Percentiles rank a stretch among this genome's conserved stretches.
Conservation (phyloP, 1,139 yeast genomes). For the Taphrina wiesneri region DNA sequence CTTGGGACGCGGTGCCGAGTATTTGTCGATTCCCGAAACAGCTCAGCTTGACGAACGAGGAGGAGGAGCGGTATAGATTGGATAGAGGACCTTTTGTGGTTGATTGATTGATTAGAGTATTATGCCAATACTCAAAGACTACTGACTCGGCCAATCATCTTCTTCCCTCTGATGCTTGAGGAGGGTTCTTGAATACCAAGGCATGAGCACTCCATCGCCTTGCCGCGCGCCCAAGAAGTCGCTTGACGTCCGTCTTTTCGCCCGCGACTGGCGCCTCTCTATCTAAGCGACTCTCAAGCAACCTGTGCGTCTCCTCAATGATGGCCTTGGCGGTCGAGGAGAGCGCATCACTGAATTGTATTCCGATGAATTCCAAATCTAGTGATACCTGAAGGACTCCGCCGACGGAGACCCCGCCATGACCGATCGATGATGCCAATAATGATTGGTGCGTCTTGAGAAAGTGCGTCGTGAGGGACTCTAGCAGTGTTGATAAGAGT, state of each 20-base stretch:
- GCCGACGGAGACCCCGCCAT: constrained; percentile 44
- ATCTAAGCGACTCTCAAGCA: background rate
- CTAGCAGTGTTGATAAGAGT: constrained; percentile 51
- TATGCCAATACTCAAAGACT: background rate
- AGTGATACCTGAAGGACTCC: constrained; percentile 49
- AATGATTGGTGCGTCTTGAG: constrained; percentile 10
- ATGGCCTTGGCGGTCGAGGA: background rate
- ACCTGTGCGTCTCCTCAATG: constrained; percentile 6
- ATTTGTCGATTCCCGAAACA: background rate
- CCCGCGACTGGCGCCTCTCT: background rate
- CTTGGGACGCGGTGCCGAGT: constrained; percentile 19
- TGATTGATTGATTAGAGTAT: background rate
- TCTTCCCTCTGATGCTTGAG: background rate
- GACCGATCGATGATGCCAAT: background rate
- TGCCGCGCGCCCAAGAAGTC: constrained; percentile 19
- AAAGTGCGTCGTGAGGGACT: constrained; percentile 52
- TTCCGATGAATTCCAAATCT: constrained; percentile 47
- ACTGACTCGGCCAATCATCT: background rate
- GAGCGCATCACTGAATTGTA: background rate
- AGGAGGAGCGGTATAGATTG: background rate
- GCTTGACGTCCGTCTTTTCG: constrained; percentile 23
- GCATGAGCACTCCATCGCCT: constrained; percentile 14
- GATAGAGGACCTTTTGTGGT: constrained; percentile 8
- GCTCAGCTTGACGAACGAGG: background rate
- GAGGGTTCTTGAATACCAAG: background rate